Base-by-base conservation (phyloP, 192 early-diverging fungal species). In the Backusella circina region DNA sequence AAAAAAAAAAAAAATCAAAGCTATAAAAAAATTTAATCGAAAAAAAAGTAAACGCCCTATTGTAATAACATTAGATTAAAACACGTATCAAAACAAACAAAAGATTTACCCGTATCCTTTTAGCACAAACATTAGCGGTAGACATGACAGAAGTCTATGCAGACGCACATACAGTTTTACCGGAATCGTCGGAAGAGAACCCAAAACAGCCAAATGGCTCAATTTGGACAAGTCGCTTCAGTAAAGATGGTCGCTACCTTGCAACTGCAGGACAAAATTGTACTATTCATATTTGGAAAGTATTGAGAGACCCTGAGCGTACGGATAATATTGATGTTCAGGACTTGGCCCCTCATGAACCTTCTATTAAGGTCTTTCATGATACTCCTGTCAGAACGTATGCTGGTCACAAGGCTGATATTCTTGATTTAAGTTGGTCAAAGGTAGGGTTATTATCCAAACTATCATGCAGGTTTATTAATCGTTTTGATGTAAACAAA, bases 251-350 rank as follows among this genome's bases (percentile, higher is more conserved):
- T 26, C 81, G 81, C 75, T 96, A 92, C 77, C 70, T 96, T 72
- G 95, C 93, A n/a, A 84, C 86, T 8, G 95, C 90, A 74, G 92
- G 94, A n/a, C 91, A 95, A 76, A 89, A 90, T 81, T 87, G 86
- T 70, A 73, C 90, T 28, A 77, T 96, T 33, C 77, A 89, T 33
- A 85, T 95, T 2, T 96, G 94, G 94, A 70, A 77, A 35, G 76
- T 81, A 23, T 39, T 83, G 32, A 47, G 70, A 23, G 74, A 80
- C 37, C 36, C 73, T 4, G 41, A 75, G 2, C 3, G 41, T 31
- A 50, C 28, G 8, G 75, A 76, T 65, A 35, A 35, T 15, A 37
- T 54, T 35, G 33, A 26, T 31, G 41, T 70, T 1, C 69, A 70
- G 37, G 69, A 70, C 47, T 16, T 70, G 3, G 23, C 26, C 23